Conservation (phyloP, 139 green algal species). For the Chlamydomonas sphaeroides region DNA sequence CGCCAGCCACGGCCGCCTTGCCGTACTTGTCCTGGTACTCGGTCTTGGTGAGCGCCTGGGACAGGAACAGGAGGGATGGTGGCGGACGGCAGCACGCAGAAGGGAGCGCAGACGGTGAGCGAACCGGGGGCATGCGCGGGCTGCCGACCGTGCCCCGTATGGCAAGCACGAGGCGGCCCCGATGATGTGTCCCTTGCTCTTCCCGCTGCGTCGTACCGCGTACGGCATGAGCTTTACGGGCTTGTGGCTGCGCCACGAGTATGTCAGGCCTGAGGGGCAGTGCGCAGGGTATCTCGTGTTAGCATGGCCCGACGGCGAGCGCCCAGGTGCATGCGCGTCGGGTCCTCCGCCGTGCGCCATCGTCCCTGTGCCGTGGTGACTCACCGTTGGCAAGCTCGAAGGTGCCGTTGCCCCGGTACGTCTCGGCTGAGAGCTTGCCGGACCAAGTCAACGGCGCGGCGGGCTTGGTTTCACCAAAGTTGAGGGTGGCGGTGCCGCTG, state of each 20-base stretch:
- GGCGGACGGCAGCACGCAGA: too few species aligned
- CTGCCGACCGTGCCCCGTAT: too few species aligned
- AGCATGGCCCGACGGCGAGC: too few species aligned
- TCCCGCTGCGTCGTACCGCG: too few species aligned
- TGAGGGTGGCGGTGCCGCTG: background rate
- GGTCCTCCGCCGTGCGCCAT: too few species aligned
- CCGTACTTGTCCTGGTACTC: constrained; percentile 35
- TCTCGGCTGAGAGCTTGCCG: background rate
- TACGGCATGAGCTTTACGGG: constrained; percentile 23
- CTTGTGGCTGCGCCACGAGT: constrained; percentile 7
- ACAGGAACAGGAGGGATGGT: too few species aligned
- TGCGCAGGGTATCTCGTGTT: too few species aligned
- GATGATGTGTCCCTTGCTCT: too few species aligned
- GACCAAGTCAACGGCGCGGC: background rate
- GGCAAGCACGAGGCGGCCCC: too few species aligned
- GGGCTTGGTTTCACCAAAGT: background rate
- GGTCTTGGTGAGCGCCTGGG: constrained; percentile 16
- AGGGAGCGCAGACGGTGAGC: too few species aligned
- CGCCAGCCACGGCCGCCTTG: background rate
- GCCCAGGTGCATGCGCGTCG: too few species aligned
- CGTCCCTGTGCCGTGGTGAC: background rate
- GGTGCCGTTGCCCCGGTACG: constrained; percentile 19
- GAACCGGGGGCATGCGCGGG: too few species aligned
- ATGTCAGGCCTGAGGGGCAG: constrained; percentile 19
- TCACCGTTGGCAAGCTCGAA: constrained; percentile 28